These are phyloP conservation scores for Daedaleopsis nitida DNA, from an alignment of 768 basidiomycete species.

Conservation along the genomic window DNA sequence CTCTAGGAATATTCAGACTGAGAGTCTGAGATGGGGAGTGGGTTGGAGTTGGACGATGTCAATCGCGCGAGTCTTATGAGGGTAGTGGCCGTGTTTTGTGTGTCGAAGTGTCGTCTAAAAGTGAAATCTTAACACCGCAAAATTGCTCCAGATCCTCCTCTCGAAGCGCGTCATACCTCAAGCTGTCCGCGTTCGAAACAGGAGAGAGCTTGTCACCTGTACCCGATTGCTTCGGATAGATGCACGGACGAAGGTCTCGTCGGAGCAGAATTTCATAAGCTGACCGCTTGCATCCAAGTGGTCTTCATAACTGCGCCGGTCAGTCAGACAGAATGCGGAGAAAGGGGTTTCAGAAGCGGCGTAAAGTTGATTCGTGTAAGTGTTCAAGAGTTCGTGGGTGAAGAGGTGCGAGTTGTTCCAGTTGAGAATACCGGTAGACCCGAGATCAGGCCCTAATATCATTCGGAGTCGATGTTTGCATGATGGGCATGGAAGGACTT, in stretches of 20 bases:
- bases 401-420: constrained; percentile 21
- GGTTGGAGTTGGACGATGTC: too few relatives aligned
- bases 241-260: constrained; percentile 19
- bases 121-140: too few relatives aligned
- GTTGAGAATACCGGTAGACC: constrained; percentile 16
- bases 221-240: constrained; percentile 22
- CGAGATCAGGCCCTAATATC: constrained; percentile 20
- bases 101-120: too few relatives aligned
- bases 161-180: too few relatives aligned
- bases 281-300: neutral
- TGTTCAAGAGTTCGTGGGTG: constrained; percentile 24
- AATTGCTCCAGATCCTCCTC: too few relatives aligned
- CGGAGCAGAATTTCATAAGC: constrained; percentile 6
- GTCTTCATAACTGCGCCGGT: constrained; percentile 13
- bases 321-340: constrained; percentile 13
- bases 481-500: neutral
- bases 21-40: too few relatives aligned
- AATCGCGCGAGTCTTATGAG: too few relatives aligned
- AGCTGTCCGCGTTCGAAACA: too few relatives aligned
- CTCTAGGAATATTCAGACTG: too few relatives aligned
- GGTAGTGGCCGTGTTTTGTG: too few relatives aligned
- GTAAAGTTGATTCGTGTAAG: constrained; percentile 19
- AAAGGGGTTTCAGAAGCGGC: constrained; percentile 23
- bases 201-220: too few relatives aligned
- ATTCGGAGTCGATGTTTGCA: constrained; percentile 2